Base-by-base conservation (phyloP, 2,329 filamentous ascomycete genomes). In the Scolecobasidium constrictum region DNA sequence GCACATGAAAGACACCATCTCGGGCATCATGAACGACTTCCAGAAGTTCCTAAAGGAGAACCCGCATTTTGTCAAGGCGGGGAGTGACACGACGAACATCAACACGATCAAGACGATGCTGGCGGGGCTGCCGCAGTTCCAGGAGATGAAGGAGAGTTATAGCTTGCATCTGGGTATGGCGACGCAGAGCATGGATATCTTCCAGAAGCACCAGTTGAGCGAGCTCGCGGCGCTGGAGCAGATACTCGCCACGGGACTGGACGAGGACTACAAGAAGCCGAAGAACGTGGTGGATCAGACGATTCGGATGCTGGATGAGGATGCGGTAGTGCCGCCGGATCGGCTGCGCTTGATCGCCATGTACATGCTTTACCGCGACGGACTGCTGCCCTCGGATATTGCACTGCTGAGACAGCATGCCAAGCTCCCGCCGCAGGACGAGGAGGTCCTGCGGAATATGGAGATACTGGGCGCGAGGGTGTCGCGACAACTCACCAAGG, bases 1-100 rank as follows among this genome's bases (percentile, higher is more conserved):
- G 41, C 92, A 98, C 63, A 98, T 98, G 92, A 94, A 94, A 60
- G 88, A 96, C 59, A 92, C 92, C 3, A 88, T 96, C 53, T 85
- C 90, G 56, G 93, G 90, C 61, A 71, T 98, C 47, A 92, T 90
- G 71, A 75, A 78, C 44, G 90, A 96, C 58, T 96, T 98, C 56
- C 81, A 87, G 54, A 88, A 81, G 56, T 98, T 98, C 64, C 75
- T 94, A 53, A 78, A 81, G 35, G 81, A 92, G 47, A 94, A 98
- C 57, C 84, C 88, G 12, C 86, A 96, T 56, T 96, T 96, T 56
- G 85, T 86, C 11, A 74, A 79, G 22, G 72, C 77, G 37, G 31
- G 39, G n/a, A 46, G 43, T 18, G 35, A 43, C 21, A 16, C 23
- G 12, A 81, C 81, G 33, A 93, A 77, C 56, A 69, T 98, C 43